phyloP scores from a whole-genome alignment of 164 flowering plant genomes.

The Kingdonia uniflora region DNA sequence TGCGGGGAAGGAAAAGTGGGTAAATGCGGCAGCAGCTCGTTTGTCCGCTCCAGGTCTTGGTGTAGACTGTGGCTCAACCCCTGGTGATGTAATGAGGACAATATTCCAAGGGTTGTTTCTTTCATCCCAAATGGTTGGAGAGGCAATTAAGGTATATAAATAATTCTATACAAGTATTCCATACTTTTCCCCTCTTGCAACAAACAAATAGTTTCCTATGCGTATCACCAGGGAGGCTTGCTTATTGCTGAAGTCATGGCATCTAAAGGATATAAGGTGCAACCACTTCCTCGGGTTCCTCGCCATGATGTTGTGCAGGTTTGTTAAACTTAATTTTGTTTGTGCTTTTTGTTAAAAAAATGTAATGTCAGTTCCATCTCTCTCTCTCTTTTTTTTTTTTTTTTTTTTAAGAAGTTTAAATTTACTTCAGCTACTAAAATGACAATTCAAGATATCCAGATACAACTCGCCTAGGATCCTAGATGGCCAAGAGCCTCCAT shows the following conservation, averaged over 20 bases:
- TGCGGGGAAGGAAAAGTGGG: constrained; percentile 69
- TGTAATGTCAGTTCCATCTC: too few relatives aligned
- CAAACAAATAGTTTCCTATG: constrained; percentile 3
- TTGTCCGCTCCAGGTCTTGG: constrained; percentile 91
- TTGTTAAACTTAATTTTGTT: too few relatives aligned
- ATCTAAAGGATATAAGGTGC: constrained; percentile 61
- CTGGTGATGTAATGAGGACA: constrained; percentile 73
- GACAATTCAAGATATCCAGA: too few relatives aligned
- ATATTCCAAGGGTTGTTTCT: constrained; percentile 77
- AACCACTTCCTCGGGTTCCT: constrained; percentile 61
- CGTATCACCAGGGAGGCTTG: constrained; percentile 43
- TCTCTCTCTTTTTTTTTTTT: too few relatives aligned
- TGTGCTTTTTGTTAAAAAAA: too few relatives aligned
- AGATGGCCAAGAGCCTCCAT: too few relatives aligned
- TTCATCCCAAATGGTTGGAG: constrained; percentile 89
- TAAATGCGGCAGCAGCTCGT: constrained; percentile 76
- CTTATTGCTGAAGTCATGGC: constrained; percentile 87
- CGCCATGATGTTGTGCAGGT: constrained; percentile 89
- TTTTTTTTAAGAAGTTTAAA: too few relatives aligned
- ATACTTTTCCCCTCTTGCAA: background rate
- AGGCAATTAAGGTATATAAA: constrained; percentile 64
- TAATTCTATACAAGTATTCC: background rate
- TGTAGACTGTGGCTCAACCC: constrained; percentile 72
- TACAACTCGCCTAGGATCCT: too few relatives aligned
- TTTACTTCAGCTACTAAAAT: too few relatives aligned